A percentile compares a stretch with the other conserved stretches of the same genome.
phyloP scores from a whole-genome alignment of 768 basidiomycete genomes.

The Auriscalpium microsporum region DNA sequence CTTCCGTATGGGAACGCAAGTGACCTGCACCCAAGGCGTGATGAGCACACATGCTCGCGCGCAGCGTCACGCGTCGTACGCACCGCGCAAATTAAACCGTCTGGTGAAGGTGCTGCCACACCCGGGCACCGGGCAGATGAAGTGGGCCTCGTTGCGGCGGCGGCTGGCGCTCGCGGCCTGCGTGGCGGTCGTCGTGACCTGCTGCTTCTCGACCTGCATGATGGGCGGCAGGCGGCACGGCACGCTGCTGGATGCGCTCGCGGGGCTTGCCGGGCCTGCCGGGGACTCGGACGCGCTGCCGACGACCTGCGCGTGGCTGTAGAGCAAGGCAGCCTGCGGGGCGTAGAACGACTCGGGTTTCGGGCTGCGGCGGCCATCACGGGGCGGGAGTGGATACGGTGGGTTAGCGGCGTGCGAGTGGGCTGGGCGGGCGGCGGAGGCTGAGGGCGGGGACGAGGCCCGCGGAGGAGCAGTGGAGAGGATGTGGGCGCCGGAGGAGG shows the following conservation, averaged over 20 bases:
- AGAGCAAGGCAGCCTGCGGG: slow-evolving; percentile 47
- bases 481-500: neutral
- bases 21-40: slow-evolving; percentile 48
- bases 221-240: slow-evolving; percentile 69
- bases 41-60: slow-evolving; percentile 4
- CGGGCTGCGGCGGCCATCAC: slow-evolving; percentile 22
- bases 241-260: slow-evolving; percentile 14
- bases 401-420: slow-evolving; percentile 13
- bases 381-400: slow-evolving; percentile 11
- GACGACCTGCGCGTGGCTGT: slow-evolving; percentile 28
- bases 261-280: slow-evolving; percentile 10
- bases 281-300: slow-evolving; percentile 12
- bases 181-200: slow-evolving; percentile 91
- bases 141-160: slow-evolving; percentile 84
- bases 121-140: slow-evolving; percentile 41
- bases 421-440: too few relatives aligned
- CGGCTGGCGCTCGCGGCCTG: slow-evolving; percentile 87
- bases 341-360: slow-evolving; percentile 27
- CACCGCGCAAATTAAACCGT: slow-evolving; percentile 81
- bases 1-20: slow-evolving; percentile 90
- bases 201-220: slow-evolving; percentile 86
- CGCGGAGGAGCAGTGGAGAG: neutral
- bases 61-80: slow-evolving; percentile 10
- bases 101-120: slow-evolving; percentile 50
- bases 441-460: slow-evolving; percentile 1